These are phyloP conservation scores for Trametes polyzona DNA, from an alignment of 1,284 basidiomycete genomes.

Conservation along the genomic window DNA sequence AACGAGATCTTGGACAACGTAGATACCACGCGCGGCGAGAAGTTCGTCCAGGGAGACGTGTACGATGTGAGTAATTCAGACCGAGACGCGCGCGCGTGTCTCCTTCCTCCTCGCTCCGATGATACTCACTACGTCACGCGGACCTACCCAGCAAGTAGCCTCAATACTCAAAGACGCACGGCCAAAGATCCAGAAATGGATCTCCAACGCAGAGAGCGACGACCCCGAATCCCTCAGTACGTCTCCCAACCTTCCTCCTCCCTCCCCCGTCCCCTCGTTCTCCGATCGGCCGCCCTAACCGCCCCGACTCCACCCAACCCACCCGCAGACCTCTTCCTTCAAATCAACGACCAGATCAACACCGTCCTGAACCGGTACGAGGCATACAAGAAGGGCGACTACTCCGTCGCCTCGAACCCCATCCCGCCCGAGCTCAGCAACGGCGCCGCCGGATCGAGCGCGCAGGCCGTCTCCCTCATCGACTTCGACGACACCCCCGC, in stretches of 20 bases:
- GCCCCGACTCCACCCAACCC: no score
- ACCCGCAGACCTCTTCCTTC: slow-evolving; percentile 80
- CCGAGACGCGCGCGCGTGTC: not conserved
- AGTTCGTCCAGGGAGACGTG: slow-evolving; percentile 86
- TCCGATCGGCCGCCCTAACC: no score
- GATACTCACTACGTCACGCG: not conserved
- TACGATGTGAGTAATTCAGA: slow-evolving; percentile 72
- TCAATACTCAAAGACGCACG: slow-evolving; percentile 82
- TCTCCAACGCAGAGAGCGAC: slow-evolving; percentile 86
- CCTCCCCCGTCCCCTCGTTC: not conserved
- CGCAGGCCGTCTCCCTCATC: slow-evolving; percentile 58
- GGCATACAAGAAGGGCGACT: slow-evolving; percentile 91
- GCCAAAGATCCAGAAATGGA: slow-evolving; percentile 98
- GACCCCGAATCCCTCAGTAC: slow-evolving; percentile 88
- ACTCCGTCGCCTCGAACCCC: slow-evolving; percentile 63
- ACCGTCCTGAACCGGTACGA: slow-evolving; percentile 89
- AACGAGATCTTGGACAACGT: slow-evolving; percentile 98
- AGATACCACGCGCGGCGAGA: slow-evolving; percentile 69
- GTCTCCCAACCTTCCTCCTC: slow-evolving; percentile 26
- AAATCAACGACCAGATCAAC: slow-evolving; percentile 99
- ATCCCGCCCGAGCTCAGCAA: slow-evolving; percentile 56
- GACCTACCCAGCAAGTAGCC: slow-evolving; percentile 89
- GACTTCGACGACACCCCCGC: slow-evolving; percentile 66
- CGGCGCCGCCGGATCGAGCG: slow-evolving; percentile 32
- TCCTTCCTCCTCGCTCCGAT: no score